Conservation (phyloP, 2,329 filamentous ascomycete species). For the Pseudopyrenochaeta lycopersici region DNA sequence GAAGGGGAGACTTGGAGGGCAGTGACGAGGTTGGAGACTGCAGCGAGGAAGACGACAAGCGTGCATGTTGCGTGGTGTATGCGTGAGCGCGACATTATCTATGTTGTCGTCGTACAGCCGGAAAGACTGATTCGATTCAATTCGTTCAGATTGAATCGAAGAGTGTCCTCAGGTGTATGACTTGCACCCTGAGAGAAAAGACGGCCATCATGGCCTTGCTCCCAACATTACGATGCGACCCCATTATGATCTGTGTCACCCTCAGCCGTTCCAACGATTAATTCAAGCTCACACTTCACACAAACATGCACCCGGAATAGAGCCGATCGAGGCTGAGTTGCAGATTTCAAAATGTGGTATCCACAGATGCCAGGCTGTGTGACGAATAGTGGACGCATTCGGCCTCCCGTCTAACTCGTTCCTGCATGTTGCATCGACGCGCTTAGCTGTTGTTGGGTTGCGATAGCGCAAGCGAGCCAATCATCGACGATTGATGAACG, state of each 20-base stretch:
- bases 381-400: not conserved
- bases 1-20: slow-evolving; percentile 29
- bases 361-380: not conserved
- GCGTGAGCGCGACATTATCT: not conserved
- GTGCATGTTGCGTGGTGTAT: not conserved
- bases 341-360: slow-evolving; percentile 3
- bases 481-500: not conserved
- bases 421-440: not conserved
- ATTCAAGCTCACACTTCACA: not conserved
- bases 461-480: slow-evolving; percentile 2
- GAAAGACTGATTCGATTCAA: not conserved
- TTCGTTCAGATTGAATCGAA: not conserved
- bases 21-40: not conserved
- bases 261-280: not conserved
- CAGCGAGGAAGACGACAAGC: not conserved
- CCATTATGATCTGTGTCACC: not conserved
- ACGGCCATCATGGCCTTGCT: not conserved
- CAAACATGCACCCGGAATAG: no score
- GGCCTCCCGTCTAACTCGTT: slow-evolving; percentile 3
- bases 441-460: not conserved
- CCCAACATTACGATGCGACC: not conserved
- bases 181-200: not conserved
- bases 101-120: not conserved
- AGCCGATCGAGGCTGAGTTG: not conserved
- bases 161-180: not conserved